Base-by-base conservation (phyloP, 306 rosid genomes). In the Rosa persica region DNA sequence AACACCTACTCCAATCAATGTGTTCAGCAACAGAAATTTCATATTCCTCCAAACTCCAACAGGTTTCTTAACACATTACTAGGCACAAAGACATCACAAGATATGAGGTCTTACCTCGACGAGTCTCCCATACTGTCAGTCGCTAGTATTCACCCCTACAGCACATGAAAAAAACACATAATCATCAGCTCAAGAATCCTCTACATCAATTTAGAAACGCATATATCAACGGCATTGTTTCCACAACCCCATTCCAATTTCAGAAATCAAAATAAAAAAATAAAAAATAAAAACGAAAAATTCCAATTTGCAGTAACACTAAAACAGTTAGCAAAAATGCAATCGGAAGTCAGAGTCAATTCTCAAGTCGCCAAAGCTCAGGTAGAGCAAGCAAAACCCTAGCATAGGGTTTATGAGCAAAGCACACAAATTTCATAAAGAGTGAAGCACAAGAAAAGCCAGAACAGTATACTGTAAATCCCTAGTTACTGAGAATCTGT, bases 41-140 rank as follows among this genome's bases (percentile, higher is more conserved):
- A 76, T 15, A 48, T 11, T 64, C 72, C 20, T 60, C 67, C 77
- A 72, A 27, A 1, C 20, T 61, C 30, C n/a, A 58, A n/a, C 12
- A 15, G 25, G 23, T 10, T 51, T 6, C n/a, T 27, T 1, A 40
- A 47, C 43, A 72, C 1, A 27, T 48, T 61, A 73, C 49, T 25
- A 23, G 13, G 34, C 36, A 49, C 47, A 51, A 19, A 12, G 20
- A 72, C 12, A 36, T 3, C 0, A 64, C 30, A 17, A 61, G 71
- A 44, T 44, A 8, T 1, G 34, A 20, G 16, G 36, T 25, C 65
- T 74, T 80, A 86, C 89, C 86, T 69, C 23, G 89, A 79, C 55
- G 44, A 73, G 86, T 74, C 86, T 13, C 80, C 86, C 89, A 86
- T 83, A 44, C 27, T 16, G 51, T 40, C 25, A 44, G 52, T 38